These are phyloP conservation scores for Blastocladiella britannica DNA, from an alignment of 192 early-diverging fungal genomes.

Conservation along the genomic window DNA sequence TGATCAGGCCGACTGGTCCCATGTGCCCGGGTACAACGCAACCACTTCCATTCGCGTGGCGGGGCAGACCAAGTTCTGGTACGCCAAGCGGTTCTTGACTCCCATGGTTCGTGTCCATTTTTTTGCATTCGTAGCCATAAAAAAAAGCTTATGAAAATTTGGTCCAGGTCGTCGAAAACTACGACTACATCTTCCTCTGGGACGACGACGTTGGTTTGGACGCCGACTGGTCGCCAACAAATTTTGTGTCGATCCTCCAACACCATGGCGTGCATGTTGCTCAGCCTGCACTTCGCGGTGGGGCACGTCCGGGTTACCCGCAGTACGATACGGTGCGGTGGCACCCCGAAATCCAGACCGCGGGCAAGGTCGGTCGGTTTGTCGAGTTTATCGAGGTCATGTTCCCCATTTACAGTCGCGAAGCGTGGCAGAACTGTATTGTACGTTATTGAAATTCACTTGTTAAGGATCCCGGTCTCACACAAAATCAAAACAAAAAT, in stretches of 20 bases:
- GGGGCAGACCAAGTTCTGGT: neutral
- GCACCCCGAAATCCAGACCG: neutral
- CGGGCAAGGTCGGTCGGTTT: neutral
- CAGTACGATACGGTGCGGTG: neutral
- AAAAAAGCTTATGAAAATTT: no score
- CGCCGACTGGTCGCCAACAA: neutral
- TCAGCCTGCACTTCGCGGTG: neutral
- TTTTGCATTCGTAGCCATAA: no score
- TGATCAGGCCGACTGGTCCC: neutral
- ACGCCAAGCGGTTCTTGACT: neutral
- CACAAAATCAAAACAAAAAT: no score
- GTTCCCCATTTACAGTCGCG: neutral
- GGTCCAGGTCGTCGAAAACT: no score
- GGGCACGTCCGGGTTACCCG: neutral
- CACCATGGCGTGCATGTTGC: neutral
- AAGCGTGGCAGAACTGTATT: no score
- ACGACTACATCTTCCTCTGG: neutral
- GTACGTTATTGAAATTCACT: no score
- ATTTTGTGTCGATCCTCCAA: neutral
- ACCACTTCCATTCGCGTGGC: neutral
- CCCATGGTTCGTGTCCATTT: no score
- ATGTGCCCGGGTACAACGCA: neutral
- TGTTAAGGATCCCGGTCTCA: no score
- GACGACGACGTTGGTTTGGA: neutral
- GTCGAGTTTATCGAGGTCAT: neutral